Evolutionary conservation across 1,284 basidiomycete genomes (phyloP).

Genomic region (Crepidotus sp.): DNA sequence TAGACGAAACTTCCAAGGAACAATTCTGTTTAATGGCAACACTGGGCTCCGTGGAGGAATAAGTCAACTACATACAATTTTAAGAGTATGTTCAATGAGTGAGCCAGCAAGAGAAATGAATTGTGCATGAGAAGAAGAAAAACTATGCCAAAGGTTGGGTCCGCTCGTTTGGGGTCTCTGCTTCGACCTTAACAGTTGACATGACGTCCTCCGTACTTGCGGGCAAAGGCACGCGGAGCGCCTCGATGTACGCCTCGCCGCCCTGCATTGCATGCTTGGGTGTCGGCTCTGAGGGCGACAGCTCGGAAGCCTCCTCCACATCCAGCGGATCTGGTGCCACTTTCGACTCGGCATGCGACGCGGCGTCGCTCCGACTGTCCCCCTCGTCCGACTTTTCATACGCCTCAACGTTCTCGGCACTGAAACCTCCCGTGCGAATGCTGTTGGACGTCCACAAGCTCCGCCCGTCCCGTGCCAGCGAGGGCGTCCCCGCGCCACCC

Average conservation of each 20-base stretch:
- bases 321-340: conserved; percentile 5
- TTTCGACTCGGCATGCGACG: conserved; percentile 3
- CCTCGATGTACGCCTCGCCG: conserved; percentile 11
- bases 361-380: conserved; percentile 19
- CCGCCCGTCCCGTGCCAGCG: conserved; percentile 35
- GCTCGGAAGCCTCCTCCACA: not conserved
- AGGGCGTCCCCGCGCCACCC: conserved; percentile 35
- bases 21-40: not conserved
- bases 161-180: conserved; percentile 5
- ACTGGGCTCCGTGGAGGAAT: not conserved
- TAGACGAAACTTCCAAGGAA: not conserved
- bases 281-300: conserved; percentile 5
- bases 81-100: conserved; percentile 5
- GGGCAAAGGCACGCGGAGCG: conserved; percentile 14
- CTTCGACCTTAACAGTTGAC: not conserved
- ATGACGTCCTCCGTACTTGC: conserved; percentile 11
- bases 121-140: not conserved
- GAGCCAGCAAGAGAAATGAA: not conserved
- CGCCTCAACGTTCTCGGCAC: conserved; percentile 25
- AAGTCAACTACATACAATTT: conserved; percentile 11
- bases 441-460: conserved; percentile 54
- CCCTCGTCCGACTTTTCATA: conserved; percentile 23
- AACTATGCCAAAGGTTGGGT: conserved; percentile 5
- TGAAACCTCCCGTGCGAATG: conserved; percentile 44
- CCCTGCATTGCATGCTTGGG: conserved; percentile 12